Evolutionary conservation across 2,329 filamentous ascomycete genomes (phyloP), one percentile per base, ranked within the genome.

Genomic region (Xylaria sp.): DNA sequence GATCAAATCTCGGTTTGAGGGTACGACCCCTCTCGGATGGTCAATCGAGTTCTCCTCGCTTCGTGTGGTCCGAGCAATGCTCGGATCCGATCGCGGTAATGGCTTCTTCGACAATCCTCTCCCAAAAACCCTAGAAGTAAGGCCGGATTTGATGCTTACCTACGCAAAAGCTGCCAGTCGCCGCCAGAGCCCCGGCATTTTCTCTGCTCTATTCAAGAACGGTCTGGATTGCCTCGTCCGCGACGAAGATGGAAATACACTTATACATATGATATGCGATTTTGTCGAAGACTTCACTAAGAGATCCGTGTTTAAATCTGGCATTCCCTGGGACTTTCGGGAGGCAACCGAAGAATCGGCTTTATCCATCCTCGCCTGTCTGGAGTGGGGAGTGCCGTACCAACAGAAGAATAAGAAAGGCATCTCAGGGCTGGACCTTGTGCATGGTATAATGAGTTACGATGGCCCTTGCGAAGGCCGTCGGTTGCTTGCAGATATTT

Each of bases 11-110:
- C 28, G 12, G 45, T 68, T 51, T 12, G 61, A 62, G 23, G 61
- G 64, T 28, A 62, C 61, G 21, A 68, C 67, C 12, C 67, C 68
- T 23, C 50, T 71, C 8, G 64, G 57, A 45, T 71, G 64, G 59
- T 68, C 68, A 7, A 69, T 71, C 25, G 40, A 54, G 8, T 58
- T 49, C 31, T 59, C 60, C n/a, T 49, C 63, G 9, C 1, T 62
- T 7, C 15, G 17, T 4, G 31, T 58, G 4, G 40, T 67, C 17
- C 9, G 37, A 14, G 12, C 28, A 14, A 40, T 69, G 28, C 28
- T 31, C 28, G 28, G 28, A 31, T 31, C 28, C 28, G 9, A n/a
- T n/a, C n/a, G n/a, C n/a, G n/a, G n/a, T n/a, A n/a, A n/a, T n/a
- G n/a, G n/a, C n/a, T n/a, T n/a, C n/a, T n/a, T n/a, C n/a, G n/a